A percentile compares a stretch with the other conserved stretches of the same genome.
Conservation (phyloP, 163 green algal genomes). For the Scenedesmus sp. region DNA sequence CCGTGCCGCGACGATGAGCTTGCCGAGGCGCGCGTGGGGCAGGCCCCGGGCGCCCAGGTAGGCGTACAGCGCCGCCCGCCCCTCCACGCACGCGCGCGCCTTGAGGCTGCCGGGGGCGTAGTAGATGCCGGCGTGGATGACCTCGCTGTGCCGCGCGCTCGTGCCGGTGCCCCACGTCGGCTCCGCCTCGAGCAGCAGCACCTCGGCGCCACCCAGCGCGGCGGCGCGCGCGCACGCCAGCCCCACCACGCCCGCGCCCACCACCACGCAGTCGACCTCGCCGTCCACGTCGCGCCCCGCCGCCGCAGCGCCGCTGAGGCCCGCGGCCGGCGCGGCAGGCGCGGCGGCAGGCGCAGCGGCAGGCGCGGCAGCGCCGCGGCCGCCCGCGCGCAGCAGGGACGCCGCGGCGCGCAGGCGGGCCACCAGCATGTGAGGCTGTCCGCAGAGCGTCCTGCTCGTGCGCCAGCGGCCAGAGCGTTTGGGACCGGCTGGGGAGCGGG, state of each 20-base stretch:
- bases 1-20: slow-evolving; percentile 68
- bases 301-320: too few species aligned
- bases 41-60: slow-evolving; percentile 51
- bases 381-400: too few species aligned
- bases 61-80: slow-evolving; percentile 63
- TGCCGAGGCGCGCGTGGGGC: slow-evolving; percentile 53
- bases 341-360: too few species aligned
- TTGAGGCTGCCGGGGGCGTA: slow-evolving; percentile 77
- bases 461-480: too few species aligned
- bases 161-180: slow-evolving; percentile 63
- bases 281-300: too few species aligned
- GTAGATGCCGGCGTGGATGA: slow-evolving; percentile 88
- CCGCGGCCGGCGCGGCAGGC: too few species aligned
- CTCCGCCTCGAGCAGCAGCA: slow-evolving; percentile 72
- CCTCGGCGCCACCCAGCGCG: slow-evolving; percentile 51
- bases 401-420: too few species aligned
- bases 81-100: slow-evolving; percentile 73
- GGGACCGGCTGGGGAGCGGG: too few species aligned
- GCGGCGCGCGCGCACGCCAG: slow-evolving; percentile 66
- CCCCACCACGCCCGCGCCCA: slow-evolving; percentile 79
- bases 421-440: too few species aligned
- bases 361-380: too few species aligned
- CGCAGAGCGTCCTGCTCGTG: too few species aligned
- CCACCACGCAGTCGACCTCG: slow-evolving; percentile 57
- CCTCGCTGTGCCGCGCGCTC: slow-evolving; percentile 61